Percentiles rank a stretch among this genome's conserved stretches.
phyloP scores from a whole-genome alignment of 2,329 filamentous ascomycete genomes.

The Phaeosphaeriaceae sp. region DNA sequence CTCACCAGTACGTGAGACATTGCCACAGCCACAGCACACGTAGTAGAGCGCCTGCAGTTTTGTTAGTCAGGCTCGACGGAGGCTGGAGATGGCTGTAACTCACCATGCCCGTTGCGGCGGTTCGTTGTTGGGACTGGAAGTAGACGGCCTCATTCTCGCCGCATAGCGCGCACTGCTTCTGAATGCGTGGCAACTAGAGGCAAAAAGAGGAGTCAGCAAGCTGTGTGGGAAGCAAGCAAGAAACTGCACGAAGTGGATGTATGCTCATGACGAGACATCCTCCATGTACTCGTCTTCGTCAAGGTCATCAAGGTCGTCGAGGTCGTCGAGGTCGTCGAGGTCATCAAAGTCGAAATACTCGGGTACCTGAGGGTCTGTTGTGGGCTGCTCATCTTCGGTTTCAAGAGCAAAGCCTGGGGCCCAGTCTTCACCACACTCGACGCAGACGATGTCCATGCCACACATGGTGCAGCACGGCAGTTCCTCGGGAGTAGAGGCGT shows the following conservation, averaged over 20 bases:
- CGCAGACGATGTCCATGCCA: slow-evolving; percentile 63
- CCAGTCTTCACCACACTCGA: slow-evolving; percentile 56
- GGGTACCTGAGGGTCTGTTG: slow-evolving; percentile 28
- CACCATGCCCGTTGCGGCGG: slow-evolving; percentile 97
- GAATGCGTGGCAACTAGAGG: slow-evolving; percentile 84
- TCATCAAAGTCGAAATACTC: slow-evolving; percentile 24
- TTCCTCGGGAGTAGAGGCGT: slow-evolving; percentile 33
- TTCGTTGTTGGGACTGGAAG: slow-evolving; percentile 98
- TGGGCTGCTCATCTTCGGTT: slow-evolving; percentile 46
- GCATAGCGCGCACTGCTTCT: slow-evolving; percentile 85
- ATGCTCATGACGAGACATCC: slow-evolving; percentile 40
- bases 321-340: no score
- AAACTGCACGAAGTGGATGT: slow-evolving; percentile 36
- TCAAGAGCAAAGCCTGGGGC: slow-evolving; percentile 54
- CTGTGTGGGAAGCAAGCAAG: slow-evolving; percentile 47
- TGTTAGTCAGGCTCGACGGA: slow-evolving; percentile 15
- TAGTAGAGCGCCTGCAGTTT: slow-evolving; percentile 58
- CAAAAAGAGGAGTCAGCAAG: slow-evolving; percentile 43
- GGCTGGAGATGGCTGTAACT: slow-evolving; percentile 3
- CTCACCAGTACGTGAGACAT: slow-evolving; percentile 68
- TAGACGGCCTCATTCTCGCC: slow-evolving; percentile 90
- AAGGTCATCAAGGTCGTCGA: no score
- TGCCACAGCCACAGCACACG: slow-evolving; percentile 91
- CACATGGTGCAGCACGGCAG: slow-evolving; percentile 64
- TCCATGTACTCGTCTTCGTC: slow-evolving; percentile 42